These are phyloP conservation scores for Penicillium capsulatum DNA, from an alignment of 2,329 filamentous ascomycete genomes.

Conservation along the genomic window DNA sequence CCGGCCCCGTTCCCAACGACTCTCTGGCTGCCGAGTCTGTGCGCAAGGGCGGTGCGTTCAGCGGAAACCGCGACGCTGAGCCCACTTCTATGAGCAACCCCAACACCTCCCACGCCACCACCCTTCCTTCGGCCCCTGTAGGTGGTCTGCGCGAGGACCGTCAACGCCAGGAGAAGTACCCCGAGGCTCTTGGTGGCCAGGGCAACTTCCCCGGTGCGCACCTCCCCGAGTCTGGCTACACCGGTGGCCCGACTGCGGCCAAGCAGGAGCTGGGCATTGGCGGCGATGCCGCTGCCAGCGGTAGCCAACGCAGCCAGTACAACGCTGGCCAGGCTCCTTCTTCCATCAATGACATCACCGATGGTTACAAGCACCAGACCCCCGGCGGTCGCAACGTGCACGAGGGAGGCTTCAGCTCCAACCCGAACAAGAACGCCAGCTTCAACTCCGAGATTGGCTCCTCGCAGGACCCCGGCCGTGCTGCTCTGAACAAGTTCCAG, in stretches of 20 bases:
- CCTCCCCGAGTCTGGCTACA: conserved; percentile 31
- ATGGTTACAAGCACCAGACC: conserved; percentile 32
- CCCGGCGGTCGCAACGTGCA: conserved; percentile 52
- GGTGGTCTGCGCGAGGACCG: conserved; percentile 45
- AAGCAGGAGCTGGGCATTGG: conserved; percentile 29
- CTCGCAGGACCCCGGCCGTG: conserved; percentile 53
- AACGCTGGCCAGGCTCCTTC: conserved; percentile 35
- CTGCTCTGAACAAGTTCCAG: conserved; percentile 41
- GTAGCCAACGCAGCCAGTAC: conserved; percentile 19
- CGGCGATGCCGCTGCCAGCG: conserved; percentile 24
- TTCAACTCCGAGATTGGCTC: conserved; percentile 52
- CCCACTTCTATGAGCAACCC: conserved; percentile 54
- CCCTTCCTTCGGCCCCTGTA: conserved; percentile 47
- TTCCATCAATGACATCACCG: conserved; percentile 36
- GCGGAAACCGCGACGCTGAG: conserved; percentile 54
- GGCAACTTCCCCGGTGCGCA: conserved; percentile 38
- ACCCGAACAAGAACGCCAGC: conserved; percentile 46
- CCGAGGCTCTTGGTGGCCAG: conserved; percentile 38
- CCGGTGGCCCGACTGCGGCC: conserved; percentile 32
- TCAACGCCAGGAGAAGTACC: conserved; percentile 43
- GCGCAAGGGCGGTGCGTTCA: conserved; percentile 56
- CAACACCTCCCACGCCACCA: conserved; percentile 51
- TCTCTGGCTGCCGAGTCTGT: conserved; percentile 74
- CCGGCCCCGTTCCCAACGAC: conserved; percentile 62
- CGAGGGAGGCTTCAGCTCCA: conserved; percentile 45